Evolutionary conservation across 2,329 filamentous ascomycete species (phyloP).

Genomic region (Penicillium sp.): DNA sequence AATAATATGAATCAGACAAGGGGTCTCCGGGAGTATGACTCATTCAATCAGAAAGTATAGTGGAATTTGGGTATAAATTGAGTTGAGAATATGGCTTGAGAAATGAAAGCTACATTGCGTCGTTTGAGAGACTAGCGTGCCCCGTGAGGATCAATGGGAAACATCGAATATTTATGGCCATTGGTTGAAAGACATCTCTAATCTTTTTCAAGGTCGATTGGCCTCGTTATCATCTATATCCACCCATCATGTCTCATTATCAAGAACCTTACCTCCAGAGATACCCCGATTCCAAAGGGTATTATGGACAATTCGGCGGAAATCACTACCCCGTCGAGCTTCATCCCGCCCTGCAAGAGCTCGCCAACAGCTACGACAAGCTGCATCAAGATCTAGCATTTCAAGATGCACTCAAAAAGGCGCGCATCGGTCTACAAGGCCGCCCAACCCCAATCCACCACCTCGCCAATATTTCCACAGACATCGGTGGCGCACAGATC

Average conservation of each 20-base stretch:
- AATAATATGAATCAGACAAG: no score
- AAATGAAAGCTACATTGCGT: no score
- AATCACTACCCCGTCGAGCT: conserved; percentile 11
- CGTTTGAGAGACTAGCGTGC: no score
- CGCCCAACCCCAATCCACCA: conserved; percentile 29
- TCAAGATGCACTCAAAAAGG: conserved; percentile 6
- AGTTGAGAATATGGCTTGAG: no score
- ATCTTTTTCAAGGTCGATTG: no score
- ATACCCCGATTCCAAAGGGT: conserved; percentile 6
- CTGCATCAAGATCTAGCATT: conserved; percentile 11
- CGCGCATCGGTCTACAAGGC: conserved; percentile 11
- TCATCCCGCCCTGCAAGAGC: conserved; percentile 11
- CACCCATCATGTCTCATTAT: background rate
- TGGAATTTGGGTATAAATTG: no score
- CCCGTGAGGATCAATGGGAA: no score
- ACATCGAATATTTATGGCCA: no score
- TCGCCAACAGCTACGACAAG: conserved; percentile 10
- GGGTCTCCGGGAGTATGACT: no score
- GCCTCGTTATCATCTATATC: background rate
- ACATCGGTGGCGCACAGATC: conserved; percentile 53
- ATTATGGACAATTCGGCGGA: conserved; percentile 8
- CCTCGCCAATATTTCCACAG: conserved; percentile 64
- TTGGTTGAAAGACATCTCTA: no score
- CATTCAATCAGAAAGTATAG: no score
- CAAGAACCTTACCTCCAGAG: conserved; percentile 4